A percentile compares a stretch with the other conserved stretches of the same genome.
phyloP scores from a whole-genome alignment of 331 rosid genomes.

The Quercus phellos region DNA sequence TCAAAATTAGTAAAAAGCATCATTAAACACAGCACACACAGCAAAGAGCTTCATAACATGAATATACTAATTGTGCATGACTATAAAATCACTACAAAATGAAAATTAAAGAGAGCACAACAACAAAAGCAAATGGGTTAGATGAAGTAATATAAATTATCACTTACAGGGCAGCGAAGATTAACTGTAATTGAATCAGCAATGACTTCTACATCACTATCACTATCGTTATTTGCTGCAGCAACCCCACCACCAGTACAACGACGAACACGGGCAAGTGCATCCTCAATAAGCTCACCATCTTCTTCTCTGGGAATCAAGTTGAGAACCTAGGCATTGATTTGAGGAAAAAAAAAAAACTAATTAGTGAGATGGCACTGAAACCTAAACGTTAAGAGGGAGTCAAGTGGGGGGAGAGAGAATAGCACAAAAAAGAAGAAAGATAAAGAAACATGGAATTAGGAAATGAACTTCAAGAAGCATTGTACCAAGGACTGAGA shows the following conservation, averaged over 20 bases:
- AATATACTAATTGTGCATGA: too few relatives aligned
- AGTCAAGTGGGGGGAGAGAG: not conserved
- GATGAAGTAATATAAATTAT: not conserved
- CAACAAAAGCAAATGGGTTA: not conserved
- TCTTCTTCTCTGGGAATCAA: slow-evolving; percentile 76
- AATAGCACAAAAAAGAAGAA: not conserved
- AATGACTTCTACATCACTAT: slow-evolving; percentile 95
- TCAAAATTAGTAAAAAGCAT: not conserved
- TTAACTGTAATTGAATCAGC: slow-evolving; percentile 78
- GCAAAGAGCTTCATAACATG: not conserved
- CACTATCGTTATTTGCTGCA: slow-evolving; percentile 67
- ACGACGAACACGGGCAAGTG: slow-evolving; percentile 84
- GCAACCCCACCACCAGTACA: slow-evolving; percentile 80
- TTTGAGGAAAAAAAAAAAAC: not conserved
- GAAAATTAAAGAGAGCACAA: not conserved
- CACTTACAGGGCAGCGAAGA: slow-evolving; percentile 95
- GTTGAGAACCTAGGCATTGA: slow-evolving; percentile 49
- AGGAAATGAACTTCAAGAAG: not conserved
- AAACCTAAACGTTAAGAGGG: not conserved
- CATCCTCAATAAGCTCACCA: slow-evolving; percentile 80
- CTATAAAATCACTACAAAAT: not conserved
- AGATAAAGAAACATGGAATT: not conserved
- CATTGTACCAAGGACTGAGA: not conserved
- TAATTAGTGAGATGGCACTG: not conserved
- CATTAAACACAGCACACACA: not conserved